phyloP scores from a whole-genome alignment of 2,329 filamentous ascomycete genomes.

The Diaporthe sp. region DNA sequence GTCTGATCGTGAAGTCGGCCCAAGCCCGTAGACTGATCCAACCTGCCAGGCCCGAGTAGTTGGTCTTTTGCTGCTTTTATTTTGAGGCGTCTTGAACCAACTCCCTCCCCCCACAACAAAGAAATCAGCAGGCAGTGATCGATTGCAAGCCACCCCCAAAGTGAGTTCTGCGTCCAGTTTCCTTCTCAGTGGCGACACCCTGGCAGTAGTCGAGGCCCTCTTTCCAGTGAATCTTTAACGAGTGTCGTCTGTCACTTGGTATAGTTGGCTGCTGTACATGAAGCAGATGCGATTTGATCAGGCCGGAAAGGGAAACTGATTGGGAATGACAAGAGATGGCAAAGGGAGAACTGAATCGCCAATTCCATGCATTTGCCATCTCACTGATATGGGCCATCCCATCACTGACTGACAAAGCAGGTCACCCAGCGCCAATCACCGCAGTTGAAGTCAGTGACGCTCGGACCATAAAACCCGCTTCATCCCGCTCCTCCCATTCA shows the following conservation, averaged over 20 bases:
- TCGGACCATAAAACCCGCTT: conserved; percentile 7
- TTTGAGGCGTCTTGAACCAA: not conserved
- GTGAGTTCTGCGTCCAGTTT: conserved; percentile 3
- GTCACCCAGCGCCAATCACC: not conserved
- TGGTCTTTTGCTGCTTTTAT: not conserved
- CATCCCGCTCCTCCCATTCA: not conserved
- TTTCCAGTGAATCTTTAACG: not conserved
- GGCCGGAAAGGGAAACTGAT: not conserved
- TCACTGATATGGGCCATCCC: conserved; percentile 17
- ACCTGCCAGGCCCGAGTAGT: not conserved
- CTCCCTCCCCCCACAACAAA: not conserved
- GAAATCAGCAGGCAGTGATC: not conserved
- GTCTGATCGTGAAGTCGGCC: not conserved
- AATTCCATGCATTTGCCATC: conserved; percentile 14
- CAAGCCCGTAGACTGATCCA: not conserved
- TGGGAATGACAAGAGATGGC: not conserved
- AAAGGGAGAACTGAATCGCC: conserved; percentile 10
- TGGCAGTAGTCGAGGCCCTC: not conserved
- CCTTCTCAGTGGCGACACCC: not conserved
- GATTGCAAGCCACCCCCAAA: not conserved
- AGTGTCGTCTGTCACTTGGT: not conserved
- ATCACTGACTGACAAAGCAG: conserved; percentile 34
- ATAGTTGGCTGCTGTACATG: no score
- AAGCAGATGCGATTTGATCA: not conserved
- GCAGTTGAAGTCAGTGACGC: not conserved